Conservation (phyloP, 106 monocot genomes). For the Dendrobium officinale region DNA sequence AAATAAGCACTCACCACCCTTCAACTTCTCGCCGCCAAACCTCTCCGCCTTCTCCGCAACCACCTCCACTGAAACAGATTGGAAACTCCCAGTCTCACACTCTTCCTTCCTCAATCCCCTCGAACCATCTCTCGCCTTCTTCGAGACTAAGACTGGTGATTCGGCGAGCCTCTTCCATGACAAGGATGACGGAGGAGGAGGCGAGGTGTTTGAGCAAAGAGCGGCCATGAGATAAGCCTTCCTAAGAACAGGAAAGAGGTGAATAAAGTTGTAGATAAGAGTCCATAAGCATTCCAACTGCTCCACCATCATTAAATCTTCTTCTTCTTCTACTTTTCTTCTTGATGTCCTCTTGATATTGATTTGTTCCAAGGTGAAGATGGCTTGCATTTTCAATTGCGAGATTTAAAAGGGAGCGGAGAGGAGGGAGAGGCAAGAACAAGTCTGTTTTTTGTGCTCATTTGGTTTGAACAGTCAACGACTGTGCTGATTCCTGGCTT, state of each 20-base stretch:
- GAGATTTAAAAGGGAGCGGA: not conserved
- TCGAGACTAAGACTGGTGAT: not conserved
- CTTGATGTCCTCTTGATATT: not conserved
- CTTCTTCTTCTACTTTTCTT: not conserved
- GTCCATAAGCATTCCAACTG: slow-evolving; percentile 15
- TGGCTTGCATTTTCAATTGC: not conserved
- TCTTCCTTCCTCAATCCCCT: not conserved
- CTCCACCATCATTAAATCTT: not conserved
- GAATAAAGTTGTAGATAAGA: slow-evolving; percentile 13
- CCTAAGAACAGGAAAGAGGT: slow-evolving; percentile 11
- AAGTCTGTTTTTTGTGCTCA: not conserved
- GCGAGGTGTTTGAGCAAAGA: not conserved
- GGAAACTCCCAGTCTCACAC: not conserved
- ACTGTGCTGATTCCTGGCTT: too few relatives aligned
- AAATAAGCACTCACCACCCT: not conserved
- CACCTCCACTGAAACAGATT: not conserved
- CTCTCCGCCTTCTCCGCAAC: not conserved
- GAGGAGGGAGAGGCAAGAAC: not conserved
- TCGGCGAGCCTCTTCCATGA: slow-evolving; percentile 13
- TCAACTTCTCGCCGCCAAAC: not conserved
- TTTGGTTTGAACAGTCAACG: not conserved
- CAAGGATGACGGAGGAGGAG: not conserved
- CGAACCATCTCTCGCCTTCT: not conserved
- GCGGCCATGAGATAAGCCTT: slow-evolving; percentile 7
- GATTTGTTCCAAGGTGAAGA: not conserved